Base-by-base conservation (phyloP, 805 yeast genomes). In the Candida hungchunana region DNA sequence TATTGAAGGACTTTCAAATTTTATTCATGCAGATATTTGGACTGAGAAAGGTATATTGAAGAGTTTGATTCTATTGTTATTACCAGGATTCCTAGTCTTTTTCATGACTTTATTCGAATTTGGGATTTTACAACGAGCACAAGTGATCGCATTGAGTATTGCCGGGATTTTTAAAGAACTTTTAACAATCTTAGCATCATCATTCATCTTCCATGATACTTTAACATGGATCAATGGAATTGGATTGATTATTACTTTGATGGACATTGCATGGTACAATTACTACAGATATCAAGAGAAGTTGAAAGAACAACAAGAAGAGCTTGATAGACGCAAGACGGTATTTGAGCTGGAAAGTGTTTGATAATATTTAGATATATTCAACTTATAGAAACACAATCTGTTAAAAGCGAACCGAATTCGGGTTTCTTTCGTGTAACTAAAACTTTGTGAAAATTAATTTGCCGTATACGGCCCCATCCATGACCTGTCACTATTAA, bases 121-220 rank as follows among this genome's bases (percentile, higher is more conserved):
- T 62, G 79, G 83, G 38, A 75, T 93, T 7, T 69, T 93, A 34
- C 81, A 83, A 37, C 75, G 80, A 28, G 84, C 96, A 0, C 83
- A 86, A 37, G 87, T 93, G 11, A 68, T 89, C 29, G 89, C 98
- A 0, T 62, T 93, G 20, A 80, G 94, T 6, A 76, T 93, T 28
- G 95, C 94, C 0, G 98, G 98, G 1, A 84, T 93, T 13, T 84
- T 90, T 57, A 93, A 93, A 56, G 98, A 93, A 58, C 67, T 93
- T 12, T 64, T 89, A 31, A 93, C 98, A 0, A 87, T 93, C 25
- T 50, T 73, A 21, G 69, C 81, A 2, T 77, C 90, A 39, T 61
- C 73, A 21, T 44, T 86, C 5, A 67, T 89, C 2, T 85, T 87
- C 58, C 81, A 82, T 26, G 98, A 93, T 58, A 58, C 60, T 25